Percentiles rank a stretch among this genome's conserved stretches.
phyloP scores from a whole-genome alignment of 148 eudicot genomes.

The Mesembryanthemum crystallinum region DNA sequence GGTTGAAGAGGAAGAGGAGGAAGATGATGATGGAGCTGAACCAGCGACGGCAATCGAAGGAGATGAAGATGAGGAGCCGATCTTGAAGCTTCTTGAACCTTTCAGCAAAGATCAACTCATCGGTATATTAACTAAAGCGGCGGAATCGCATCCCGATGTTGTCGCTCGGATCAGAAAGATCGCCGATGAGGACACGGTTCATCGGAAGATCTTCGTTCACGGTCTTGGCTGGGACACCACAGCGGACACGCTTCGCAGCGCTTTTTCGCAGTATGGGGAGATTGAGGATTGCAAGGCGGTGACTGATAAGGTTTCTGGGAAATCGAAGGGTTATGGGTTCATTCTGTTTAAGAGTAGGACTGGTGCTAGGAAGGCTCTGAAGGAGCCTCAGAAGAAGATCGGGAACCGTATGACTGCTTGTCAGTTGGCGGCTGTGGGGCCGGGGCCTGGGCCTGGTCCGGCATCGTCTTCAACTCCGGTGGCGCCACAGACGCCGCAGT shows the following conservation, averaged over 20 bases:
- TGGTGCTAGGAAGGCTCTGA: slow-evolving; percentile 65
- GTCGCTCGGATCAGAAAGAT: slow-evolving; percentile 36
- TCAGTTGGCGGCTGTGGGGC: slow-evolving; percentile 87
- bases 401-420: slow-evolving; percentile 70
- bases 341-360: slow-evolving; percentile 60
- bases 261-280: slow-evolving; percentile 63
- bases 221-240: slow-evolving; percentile 92
- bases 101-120: slow-evolving; percentile 72
- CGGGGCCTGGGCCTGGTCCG: slow-evolving; percentile 44
- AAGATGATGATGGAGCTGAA: slow-evolving; percentile 30
- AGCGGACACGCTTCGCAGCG: slow-evolving; percentile 49
- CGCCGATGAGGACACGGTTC: slow-evolving; percentile 74
- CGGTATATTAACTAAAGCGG: slow-evolving; percentile 54
- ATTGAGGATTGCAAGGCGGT: slow-evolving; percentile 93
- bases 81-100: slow-evolving; percentile 69
- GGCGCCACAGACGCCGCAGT: slow-evolving; percentile 31
- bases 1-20: slow-evolving; percentile 29
- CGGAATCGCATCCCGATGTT: slow-evolving; percentile 45
- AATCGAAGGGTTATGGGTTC: slow-evolving; percentile 88
- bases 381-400: slow-evolving; percentile 80
- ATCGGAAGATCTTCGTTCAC: slow-evolving; percentile 87
- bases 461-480: slow-evolving; percentile 15
- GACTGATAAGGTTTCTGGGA: slow-evolving; percentile 58
- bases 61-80: slow-evolving; percentile 56
- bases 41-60: slow-evolving; percentile 11